Percentiles rank a stretch among this genome's conserved stretches.
Conservation (phyloP, 768 basidiomycete species). For the Russula sp. region DNA sequence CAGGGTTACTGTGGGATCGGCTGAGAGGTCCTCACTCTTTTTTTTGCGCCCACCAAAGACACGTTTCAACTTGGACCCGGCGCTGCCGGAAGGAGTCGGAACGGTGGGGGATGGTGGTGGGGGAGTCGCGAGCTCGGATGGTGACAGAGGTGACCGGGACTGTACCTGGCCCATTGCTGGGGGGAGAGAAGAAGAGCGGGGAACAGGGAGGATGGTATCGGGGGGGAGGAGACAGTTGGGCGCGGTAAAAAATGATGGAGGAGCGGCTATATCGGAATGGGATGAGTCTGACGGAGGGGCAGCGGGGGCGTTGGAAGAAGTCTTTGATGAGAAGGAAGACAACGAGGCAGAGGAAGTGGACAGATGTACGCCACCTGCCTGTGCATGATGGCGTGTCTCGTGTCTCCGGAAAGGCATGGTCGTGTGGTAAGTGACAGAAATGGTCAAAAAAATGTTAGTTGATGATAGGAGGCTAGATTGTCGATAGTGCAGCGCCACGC, state of each 20-base stretch:
- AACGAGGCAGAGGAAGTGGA: conserved; percentile 43
- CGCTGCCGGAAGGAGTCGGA: conserved; percentile 31
- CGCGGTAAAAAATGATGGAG: conserved; percentile 34
- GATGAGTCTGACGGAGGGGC: conserved; percentile 39
- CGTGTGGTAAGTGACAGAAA: conserved; percentile 7
- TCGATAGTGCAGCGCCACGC: conserved; percentile 25
- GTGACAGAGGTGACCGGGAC: conserved; percentile 32
- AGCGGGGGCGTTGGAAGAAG: conserved; percentile 42
- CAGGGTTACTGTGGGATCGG: conserved; percentile 16
- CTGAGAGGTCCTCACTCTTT: conserved; percentile 50
- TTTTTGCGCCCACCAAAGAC: conserved; percentile 56
- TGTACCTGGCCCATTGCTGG: conserved; percentile 43
- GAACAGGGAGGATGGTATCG: conserved; percentile 33
- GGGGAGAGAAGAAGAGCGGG: conserved; percentile 36
- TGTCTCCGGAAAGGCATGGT: conserved; percentile 29
- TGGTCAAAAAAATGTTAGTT: conserved; percentile 10
- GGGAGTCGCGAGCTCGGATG: conserved; percentile 31
- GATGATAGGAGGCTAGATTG: conserved; percentile 29
- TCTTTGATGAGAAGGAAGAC: conserved; percentile 46
- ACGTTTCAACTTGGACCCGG: conserved; percentile 55
- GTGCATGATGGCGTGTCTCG: conserved; percentile 23
- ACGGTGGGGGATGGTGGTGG: conserved; percentile 32
- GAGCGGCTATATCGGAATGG: conserved; percentile 43
- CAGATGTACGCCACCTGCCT: conserved; percentile 35
- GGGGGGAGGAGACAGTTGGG: conserved; percentile 34